phyloP scores from a whole-genome alignment of 2,329 filamentous ascomycete genomes.

The Colletotrichum siamense region DNA sequence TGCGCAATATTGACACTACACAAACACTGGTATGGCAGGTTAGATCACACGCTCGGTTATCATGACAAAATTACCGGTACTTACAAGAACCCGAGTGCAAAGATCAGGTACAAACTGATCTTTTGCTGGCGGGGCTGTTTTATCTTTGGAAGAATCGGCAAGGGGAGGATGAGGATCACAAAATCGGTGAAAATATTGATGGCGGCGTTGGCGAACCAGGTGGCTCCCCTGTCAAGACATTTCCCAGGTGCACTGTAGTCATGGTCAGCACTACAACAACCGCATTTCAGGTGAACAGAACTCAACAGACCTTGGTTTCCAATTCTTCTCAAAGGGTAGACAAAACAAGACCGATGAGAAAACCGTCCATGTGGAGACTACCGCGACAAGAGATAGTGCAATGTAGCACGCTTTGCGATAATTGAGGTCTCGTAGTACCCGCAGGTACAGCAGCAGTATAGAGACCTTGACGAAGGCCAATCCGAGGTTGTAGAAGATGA shows the following conservation, averaged over 20 bases:
- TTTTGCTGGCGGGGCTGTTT: slow-evolving; percentile 25
- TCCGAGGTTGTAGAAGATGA: slow-evolving; percentile 27
- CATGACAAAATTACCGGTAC: neutral
- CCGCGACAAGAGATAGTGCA: slow-evolving; percentile 19
- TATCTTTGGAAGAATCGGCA: slow-evolving; percentile 28
- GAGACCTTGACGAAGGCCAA: slow-evolving; percentile 28
- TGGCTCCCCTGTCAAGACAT: neutral
- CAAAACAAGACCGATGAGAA: slow-evolving; percentile 25
- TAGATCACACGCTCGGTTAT: neutral
- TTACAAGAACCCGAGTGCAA: slow-evolving; percentile 31
- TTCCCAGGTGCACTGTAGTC: neutral
- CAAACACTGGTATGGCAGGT: slow-evolving; percentile 23
- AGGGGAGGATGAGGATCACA: slow-evolving; percentile 28
- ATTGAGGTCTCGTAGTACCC: slow-evolving; percentile 27
- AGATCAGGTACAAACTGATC: slow-evolving; percentile 26
- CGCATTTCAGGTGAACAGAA: rapidly evolving
- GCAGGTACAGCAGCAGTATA: slow-evolving; percentile 30
- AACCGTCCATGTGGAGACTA: slow-evolving; percentile 22
- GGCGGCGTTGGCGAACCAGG: slow-evolving; percentile 24
- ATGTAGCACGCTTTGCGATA: slow-evolving; percentile 24
- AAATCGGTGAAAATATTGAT: slow-evolving; percentile 30
- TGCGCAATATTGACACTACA: slow-evolving; percentile 28
- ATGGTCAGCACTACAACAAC: neutral
- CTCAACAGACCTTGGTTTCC: slow-evolving; percentile 6
- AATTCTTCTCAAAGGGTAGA: slow-evolving; percentile 25